Evolutionary conservation across 2,329 filamentous ascomycete genomes (phyloP), one percentile per base, ranked within the genome.

Genomic region (Alternaria atra): DNA sequence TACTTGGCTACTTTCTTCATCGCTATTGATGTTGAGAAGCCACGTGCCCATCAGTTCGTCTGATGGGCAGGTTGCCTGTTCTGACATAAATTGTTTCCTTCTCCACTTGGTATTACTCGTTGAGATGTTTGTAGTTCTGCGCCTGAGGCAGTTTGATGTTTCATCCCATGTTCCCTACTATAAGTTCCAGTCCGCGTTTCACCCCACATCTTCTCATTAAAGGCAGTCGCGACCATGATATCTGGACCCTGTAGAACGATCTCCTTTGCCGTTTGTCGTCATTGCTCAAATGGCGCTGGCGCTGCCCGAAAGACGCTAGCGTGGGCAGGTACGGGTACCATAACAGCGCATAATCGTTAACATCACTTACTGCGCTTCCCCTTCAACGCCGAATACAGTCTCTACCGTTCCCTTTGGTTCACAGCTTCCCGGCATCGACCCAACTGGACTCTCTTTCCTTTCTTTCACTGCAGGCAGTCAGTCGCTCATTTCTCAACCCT

Each of bases 391-490:
- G 12, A 47, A 56, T 53, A 55, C 68, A 63, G 66, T 74, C 69
- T 61, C 63, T 70, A 63, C 66, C 25, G 39, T 48, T 34, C 52
- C 55, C 59, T 64, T 66, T 56, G 44, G 53, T 46, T 56, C 44
- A 32, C 58, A 52, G 51, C 63, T 72, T 64, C 65, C 61, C 55
- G 53, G 9, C 55, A 39, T 63, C 63, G 63, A 67, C 66, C 48
- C 60, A 65, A 63, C 20, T 65, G 63, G 61, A 61, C 50, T 52
- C 54, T 61, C 64, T 59, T 65, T 69, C 66, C 60, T 68, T 68
- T 69, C 55, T 62, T 46, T 47, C 63, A 50, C 68, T 70, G 66
- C 70, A 44, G 67, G 66, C 68, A 67, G 66, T 66, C 69, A 62
- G 58, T 70, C 70, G 62, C 57, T 70, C 66, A 52, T 70, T 71